Base-by-base conservation (phyloP, 306 rosid genomes). In the Glycyrrhiza uralensis region DNA sequence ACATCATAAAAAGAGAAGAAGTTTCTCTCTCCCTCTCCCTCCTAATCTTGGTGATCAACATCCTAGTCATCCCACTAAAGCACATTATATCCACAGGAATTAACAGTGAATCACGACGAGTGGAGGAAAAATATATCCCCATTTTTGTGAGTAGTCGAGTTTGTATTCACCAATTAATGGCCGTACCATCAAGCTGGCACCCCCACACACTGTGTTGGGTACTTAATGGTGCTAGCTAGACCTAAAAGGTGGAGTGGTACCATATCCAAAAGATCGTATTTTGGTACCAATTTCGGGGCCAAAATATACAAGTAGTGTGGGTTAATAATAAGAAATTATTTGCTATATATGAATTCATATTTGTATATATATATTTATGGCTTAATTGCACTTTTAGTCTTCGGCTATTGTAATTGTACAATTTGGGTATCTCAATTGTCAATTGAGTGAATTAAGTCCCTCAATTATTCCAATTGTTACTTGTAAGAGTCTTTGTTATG, bases 61-160 rank as follows among this genome's bases (percentile, higher is more conserved):
- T 76, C 71, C 61, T 41, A 60, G 63, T 71, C 82, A 78, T 22
- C 77, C 82, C 82, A 78, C 82, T 62, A 20, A 69, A 20, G 28
- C 20, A 32, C 24, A 61, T 41, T 64, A 62, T 58, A 6, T 17
- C 14, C 29, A n/a, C 23, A 22, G 1, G 15, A 39, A 49, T 20
- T 6, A 63, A 35, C 50, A 61, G 66, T 39, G 32, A 22, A 52
- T 39, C 23, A 70, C 2, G 69, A 69, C 0, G 12, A 77, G 69
- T 59, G 76, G 71, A 49, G 58, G 50, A 24, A 28, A 30, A 22
- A 17, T 14, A 44, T 7, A 76, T 60, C n/a, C n/a, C 8, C 39
- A 19, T 36, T 36, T 33, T 2, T 17, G 49, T 35, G 65, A 56
- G 30, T 13, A 6, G 2, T 51, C 18, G 35, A 61, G 58, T 24